Percentiles rank a stretch among this genome's conserved stretches.
Evolutionary conservation across 495 filamentous ascomycete genomes (phyloP).

Genomic region (Penicillium coprophilum): DNA sequence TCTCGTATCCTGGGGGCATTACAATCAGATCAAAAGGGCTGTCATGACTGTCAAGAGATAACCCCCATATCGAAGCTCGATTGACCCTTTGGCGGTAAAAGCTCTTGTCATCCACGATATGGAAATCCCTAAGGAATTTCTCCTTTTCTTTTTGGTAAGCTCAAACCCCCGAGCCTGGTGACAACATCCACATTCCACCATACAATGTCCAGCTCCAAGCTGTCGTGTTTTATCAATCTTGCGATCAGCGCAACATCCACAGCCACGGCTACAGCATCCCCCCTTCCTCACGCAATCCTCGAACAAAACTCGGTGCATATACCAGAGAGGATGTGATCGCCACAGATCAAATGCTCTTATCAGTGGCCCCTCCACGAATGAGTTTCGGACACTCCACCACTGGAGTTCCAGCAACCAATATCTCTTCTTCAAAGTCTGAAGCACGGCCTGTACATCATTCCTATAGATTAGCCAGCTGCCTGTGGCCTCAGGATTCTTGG

Average conservation of each 20-base stretch:
- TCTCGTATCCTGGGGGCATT: neutral
- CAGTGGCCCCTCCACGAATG: neutral
- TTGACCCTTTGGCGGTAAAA: neutral
- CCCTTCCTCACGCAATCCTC: conserved; percentile 4
- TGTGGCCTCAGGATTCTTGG: neutral
- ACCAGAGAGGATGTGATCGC: conserved; percentile 13
- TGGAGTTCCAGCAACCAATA: conserved; percentile 3
- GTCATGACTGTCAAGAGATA: neutral
- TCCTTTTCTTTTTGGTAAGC: conserved; percentile 1
- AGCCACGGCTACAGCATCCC: conserved; percentile 9
- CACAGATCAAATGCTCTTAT: conserved; percentile 10
- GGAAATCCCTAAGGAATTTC: neutral
- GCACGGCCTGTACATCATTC: neutral
- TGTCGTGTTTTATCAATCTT: neutral
- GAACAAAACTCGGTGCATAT: conserved; percentile 8
- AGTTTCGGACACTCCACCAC: conserved; percentile 1
- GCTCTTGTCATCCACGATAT: neutral
- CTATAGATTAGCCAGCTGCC: neutral
- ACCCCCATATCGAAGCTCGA: conserved; percentile 1
- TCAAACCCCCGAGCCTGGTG: conserved; percentile 2
- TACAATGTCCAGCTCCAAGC: conserved; percentile 13
- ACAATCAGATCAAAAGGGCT: neutral
- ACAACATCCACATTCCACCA: conserved; percentile 12
- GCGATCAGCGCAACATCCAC: neutral
- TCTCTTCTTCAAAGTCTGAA: neutral